These are phyloP conservation scores for Xylaria flabelliformis DNA, from an alignment of 495 filamentous ascomycete genomes.

Conservation along the genomic window DNA sequence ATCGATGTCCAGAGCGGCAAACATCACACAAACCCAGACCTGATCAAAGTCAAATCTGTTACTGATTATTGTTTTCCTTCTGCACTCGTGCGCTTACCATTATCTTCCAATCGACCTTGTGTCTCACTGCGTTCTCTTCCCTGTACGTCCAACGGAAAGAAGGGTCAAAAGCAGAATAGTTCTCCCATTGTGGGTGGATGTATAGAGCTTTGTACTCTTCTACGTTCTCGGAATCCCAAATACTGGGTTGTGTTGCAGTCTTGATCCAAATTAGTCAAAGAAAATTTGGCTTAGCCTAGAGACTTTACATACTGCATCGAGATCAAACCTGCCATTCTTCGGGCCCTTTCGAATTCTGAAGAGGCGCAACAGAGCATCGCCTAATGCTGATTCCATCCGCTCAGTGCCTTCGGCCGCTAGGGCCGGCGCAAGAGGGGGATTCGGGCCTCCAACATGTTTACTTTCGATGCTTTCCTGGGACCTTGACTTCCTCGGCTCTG, in stretches of 20 bases:
- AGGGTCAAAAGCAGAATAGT: slow-evolving; percentile 37
- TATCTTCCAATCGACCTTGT: slow-evolving; percentile 40
- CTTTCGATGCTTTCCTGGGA: slow-evolving; percentile 25
- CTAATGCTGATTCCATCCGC: slow-evolving; percentile 33
- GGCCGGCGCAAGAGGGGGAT: slow-evolving; percentile 22
- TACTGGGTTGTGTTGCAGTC: slow-evolving; percentile 40
- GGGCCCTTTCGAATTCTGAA: slow-evolving; percentile 38
- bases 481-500: slow-evolving; percentile 25
- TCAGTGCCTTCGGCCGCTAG: slow-evolving; percentile 30
- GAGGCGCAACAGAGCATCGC: slow-evolving; percentile 36
- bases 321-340: slow-evolving; percentile 31
- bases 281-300: background rate
- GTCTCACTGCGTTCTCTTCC: slow-evolving; percentile 36
- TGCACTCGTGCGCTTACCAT: slow-evolving; percentile 31
- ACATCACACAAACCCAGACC: slow-evolving; percentile 39
- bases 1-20: slow-evolving; percentile 35
- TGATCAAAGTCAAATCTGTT: slow-evolving; percentile 15
- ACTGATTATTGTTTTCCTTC: slow-evolving; percentile 1
- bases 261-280: slow-evolving; percentile 23
- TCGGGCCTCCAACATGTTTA: slow-evolving; percentile 11
- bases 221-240: slow-evolving; percentile 40
- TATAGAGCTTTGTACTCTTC: slow-evolving; percentile 40
- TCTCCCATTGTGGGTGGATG: slow-evolving; percentile 40
- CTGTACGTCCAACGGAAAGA: slow-evolving; percentile 38
- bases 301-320: slow-evolving; percentile 33